phyloP scores from a whole-genome alignment of 139 green algal genomes.

The Chlamydomonas schloesseri region DNA sequence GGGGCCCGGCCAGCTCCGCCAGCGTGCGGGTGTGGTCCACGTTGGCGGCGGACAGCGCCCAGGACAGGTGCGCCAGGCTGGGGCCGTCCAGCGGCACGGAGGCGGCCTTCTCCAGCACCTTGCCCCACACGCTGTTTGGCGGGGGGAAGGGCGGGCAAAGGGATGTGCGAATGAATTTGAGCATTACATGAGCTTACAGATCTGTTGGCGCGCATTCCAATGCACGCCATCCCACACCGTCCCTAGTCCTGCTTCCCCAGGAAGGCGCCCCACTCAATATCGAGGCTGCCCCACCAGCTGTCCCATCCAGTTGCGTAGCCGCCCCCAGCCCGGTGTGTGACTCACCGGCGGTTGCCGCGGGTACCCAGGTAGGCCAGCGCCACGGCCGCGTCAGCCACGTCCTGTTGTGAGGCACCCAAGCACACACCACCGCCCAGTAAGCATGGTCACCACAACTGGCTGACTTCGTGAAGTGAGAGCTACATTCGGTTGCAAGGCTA shows the following conservation, averaged over 20 bases:
- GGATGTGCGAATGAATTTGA: background rate
- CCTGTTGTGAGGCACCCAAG: slow-evolving; percentile 42
- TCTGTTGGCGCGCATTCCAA: background rate
- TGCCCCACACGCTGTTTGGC: slow-evolving; percentile 56
- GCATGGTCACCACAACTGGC: no score
- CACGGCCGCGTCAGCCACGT: slow-evolving; percentile 68
- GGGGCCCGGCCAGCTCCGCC: slow-evolving; percentile 59
- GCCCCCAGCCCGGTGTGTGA: no score
- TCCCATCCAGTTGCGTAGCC: no score
- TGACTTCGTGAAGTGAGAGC: no score
- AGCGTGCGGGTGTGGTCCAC: slow-evolving; percentile 17
- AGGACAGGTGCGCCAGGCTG: slow-evolving; percentile 59
- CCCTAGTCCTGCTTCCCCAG: background rate
- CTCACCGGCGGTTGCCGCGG: slow-evolving; percentile 61
- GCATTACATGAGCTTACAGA: no score
- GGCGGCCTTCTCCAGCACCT: slow-evolving; percentile 64
- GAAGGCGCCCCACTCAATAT: background rate
- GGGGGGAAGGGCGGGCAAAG: no score
- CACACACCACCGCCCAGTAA: no score
- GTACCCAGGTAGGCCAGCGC: slow-evolving; percentile 65
- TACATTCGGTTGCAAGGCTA: no score
- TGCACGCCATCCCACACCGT: background rate
- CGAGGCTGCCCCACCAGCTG: background rate
- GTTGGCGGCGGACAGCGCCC: slow-evolving; percentile 62
- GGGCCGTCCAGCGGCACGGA: slow-evolving; percentile 59